A percentile compares a stretch with the other conserved stretches of the same genome.
Conservation (phyloP, 805 yeast species). For the Zygosaccharomyces kombuchaensis region DNA sequence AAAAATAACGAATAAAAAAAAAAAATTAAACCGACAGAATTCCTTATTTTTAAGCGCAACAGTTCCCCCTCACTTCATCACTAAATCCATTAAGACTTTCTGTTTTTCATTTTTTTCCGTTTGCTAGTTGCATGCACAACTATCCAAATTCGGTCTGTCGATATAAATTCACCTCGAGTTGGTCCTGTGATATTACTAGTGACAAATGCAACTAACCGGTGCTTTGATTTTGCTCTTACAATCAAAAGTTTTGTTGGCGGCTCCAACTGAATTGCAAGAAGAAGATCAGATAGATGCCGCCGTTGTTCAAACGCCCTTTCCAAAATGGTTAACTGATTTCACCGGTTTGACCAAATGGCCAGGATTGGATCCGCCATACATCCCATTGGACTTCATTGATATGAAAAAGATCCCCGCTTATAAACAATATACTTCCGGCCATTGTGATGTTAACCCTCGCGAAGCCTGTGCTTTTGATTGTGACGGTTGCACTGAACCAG, state of each 20-base stretch:
- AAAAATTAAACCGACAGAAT: not conserved
- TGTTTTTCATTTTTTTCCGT: not conserved
- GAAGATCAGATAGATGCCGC: not conserved
- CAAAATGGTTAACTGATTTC: conserved; percentile 70
- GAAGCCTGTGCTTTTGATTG: conserved; percentile 82
- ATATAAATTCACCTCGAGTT: not conserved
- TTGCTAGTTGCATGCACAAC: not conserved
- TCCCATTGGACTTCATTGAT: conserved; percentile 70
- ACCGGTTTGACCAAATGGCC: conserved; percentile 85
- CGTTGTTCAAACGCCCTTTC: conserved; percentile 49
- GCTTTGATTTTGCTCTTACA: not conserved
- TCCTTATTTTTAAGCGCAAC: not conserved
- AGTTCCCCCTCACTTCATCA: not conserved
- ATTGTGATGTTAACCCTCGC: conserved; percentile 49
- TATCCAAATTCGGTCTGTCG: not conserved
- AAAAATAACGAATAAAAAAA: not conserved
- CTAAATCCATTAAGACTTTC: not conserved
- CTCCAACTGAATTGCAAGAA: not conserved
- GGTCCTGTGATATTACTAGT: not conserved
- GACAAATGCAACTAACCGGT: not conserved
- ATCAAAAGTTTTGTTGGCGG: not conserved
- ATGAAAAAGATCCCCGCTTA: conserved; percentile 47
- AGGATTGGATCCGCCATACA: conserved; percentile 79
- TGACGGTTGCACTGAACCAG: conserved; percentile 65
- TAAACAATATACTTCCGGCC: conserved; percentile 50